Base-by-base conservation (phyloP, 2,329 filamentous ascomycete genomes). In the Xylariaceae sp. region DNA sequence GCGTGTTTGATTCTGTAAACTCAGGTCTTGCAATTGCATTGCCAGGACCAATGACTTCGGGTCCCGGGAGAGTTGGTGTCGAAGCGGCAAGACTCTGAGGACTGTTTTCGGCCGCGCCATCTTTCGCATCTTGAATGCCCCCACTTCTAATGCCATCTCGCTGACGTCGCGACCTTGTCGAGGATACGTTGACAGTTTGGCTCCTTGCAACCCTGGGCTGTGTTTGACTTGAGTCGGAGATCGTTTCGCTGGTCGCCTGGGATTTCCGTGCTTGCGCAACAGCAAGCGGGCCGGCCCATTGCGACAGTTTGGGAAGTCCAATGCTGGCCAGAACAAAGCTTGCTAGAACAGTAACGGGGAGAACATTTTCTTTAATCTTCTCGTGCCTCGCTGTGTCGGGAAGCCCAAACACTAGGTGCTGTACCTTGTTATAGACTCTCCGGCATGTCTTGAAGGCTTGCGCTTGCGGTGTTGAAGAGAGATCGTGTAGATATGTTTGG, bases 371-470 rank as follows among this genome's bases (percentile, higher is more conserved):
- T 67, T 84, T 86, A 68, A 94, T 91, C 73, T 86, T 87, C 63
- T 90, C 87, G 60, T 84, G 78, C 54, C 84, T 80, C 56, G 78
- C 78, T 22, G 80, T 78, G 65, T 92, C 88, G 32, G 85, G 79
- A 21, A 87, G 77, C 18, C 89, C 89, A 69, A 94, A 94, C 22
- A 94, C 88, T 63, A 94, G 89, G 70, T 89, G 85, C 71, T 94
- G 89, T 37, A 94, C 88, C 71, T 89, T 90, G 73, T 94, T 94
- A 75, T 92, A 92, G 62, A 94, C 84, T 65, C 89, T 79, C 55
- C 88, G 83, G 67, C 89, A 92, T 47, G 87, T 92, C 72, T 88
- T 86, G 73, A 94, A 94, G 47, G 87, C 80, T 64, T 85, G 82
- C 57, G 87, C 86, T 68, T 87, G 86, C 2, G 89, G 89, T 54